Evolutionary conservation across 495 filamentous ascomycete species (phyloP), one percentile per base, ranked within the genome.

Genomic region (Mytilinidion resinicola): DNA sequence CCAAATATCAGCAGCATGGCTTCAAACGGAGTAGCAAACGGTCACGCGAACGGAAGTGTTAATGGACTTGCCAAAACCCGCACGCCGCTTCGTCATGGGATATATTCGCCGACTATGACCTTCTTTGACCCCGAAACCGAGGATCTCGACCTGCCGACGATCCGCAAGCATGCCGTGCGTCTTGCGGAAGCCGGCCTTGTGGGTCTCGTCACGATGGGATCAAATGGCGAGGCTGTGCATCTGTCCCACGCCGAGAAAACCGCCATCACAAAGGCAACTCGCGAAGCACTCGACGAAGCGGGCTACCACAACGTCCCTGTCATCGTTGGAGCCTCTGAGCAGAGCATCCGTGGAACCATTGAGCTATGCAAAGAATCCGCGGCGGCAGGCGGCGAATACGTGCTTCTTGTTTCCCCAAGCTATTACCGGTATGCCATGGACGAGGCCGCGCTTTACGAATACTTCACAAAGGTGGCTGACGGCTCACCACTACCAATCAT

Each of bases 51-150:
- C 43, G 51, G 51, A 20, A 37, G 9, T 15, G 41, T n/a, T 30
- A 53, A 61, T 46, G 56, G 48, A 59, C 54, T 58, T 34, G 30
- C 49, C 38, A 51, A 50, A 52, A 34, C 36, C 44, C 67, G 66
- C 35, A 67, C 58, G 10, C 81, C 87, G 60, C 84, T 95, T 50
- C 87, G 86, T 12, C 85, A 85, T 62, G 90, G 90, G 67, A 90
- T 91, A 69, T 95, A 93, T 72, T 86, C 87, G 59, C 90, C 90
- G 17, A 92, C 88, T 34, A 90, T 91, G 82, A 93, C 89, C 60
- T 93, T 95, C 74, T 95, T 96, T 76, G 78, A 91, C 67, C 79
- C 84, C 12, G 76, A 81, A 35, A 90, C 86, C 46, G 90, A 96
- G 72, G 85, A 93, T 15, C 80, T 96, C 66, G 90, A 96, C 67